Percentiles rank a stretch among this genome's conserved stretches.
Conservation (phyloP, 257 asterid genomes). For the Penstemon eatonii region DNA sequence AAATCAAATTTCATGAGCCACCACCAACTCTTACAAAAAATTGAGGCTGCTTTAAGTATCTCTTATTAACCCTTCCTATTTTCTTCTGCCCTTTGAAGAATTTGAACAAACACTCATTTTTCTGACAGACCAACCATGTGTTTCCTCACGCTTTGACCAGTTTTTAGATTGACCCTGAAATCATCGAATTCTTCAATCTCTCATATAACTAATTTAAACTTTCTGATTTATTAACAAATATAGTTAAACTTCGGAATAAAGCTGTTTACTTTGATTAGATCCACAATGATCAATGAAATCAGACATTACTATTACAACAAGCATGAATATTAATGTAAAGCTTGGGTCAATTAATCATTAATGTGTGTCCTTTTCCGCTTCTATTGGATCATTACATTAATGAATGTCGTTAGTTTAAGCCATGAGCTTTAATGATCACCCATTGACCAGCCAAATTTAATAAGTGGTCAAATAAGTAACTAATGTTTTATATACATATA, state of each 20-base stretch:
- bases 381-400: too few relatives aligned
- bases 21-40: background rate
- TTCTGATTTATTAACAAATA: too few relatives aligned
- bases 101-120: background rate
- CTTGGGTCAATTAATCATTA: too few relatives aligned
- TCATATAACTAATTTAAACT: background rate
- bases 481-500: too few relatives aligned
- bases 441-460: too few relatives aligned
- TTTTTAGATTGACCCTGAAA: conserved; percentile 4
- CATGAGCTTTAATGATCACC: too few relatives aligned
- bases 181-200: conserved; percentile 1
- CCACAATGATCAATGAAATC: background rate
- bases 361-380: too few relatives aligned
- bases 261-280: conserved; percentile 14
- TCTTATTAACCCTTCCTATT: background rate
- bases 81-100: background rate
- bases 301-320: background rate
- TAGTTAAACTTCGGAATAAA: background rate
- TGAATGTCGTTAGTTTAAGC: too few relatives aligned
- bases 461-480: too few relatives aligned
- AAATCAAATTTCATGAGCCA: background rate
- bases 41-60: background rate
- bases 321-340: background rate
- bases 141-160: conserved; percentile 15
- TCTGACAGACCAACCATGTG: conserved; percentile 13